Evolutionary conservation across 2,329 filamentous ascomycete species (phyloP).

Genomic region (Penicillium psychrosexuale): DNA sequence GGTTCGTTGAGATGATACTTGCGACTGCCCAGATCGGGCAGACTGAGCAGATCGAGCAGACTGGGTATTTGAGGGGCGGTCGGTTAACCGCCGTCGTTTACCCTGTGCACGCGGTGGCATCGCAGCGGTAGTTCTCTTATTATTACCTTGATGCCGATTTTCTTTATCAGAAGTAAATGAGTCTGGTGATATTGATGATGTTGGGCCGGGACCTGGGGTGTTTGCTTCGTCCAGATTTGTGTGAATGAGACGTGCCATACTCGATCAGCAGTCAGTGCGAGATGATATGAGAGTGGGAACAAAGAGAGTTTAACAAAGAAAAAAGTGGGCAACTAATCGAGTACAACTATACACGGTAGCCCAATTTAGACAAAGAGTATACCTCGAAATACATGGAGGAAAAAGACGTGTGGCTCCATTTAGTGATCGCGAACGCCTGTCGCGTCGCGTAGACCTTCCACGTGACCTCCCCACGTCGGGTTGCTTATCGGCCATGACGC

Average conservation of each 20-base stretch:
- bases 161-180: constrained; percentile 51
- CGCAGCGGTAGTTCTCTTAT: constrained; percentile 34
- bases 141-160: constrained; percentile 41
- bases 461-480: constrained; percentile 10
- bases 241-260: constrained; percentile 28
- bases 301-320: constrained; percentile 3
- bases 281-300: constrained; percentile 4
- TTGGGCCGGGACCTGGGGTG: constrained; percentile 14
- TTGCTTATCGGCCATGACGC: constrained; percentile 11
- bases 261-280: constrained; percentile 20
- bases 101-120: constrained; percentile 23
- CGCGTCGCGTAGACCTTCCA: constrained; percentile 12
- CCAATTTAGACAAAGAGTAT: not conserved
- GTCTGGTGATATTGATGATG: constrained; percentile 31
- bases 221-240: constrained; percentile 16
- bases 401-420: not conserved
- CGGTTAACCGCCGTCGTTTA: constrained; percentile 48
- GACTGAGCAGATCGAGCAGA: not conserved
- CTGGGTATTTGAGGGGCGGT: constrained; percentile 27
- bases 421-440: not conserved
- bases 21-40: constrained; percentile 9
- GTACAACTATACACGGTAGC: not conserved
- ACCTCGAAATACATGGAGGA: not conserved
- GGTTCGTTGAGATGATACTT: constrained; percentile 23
- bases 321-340: not conserved